Base-by-base conservation (phyloP, 1,284 basidiomycete genomes). In the Singerocomus inundabilis region DNA sequence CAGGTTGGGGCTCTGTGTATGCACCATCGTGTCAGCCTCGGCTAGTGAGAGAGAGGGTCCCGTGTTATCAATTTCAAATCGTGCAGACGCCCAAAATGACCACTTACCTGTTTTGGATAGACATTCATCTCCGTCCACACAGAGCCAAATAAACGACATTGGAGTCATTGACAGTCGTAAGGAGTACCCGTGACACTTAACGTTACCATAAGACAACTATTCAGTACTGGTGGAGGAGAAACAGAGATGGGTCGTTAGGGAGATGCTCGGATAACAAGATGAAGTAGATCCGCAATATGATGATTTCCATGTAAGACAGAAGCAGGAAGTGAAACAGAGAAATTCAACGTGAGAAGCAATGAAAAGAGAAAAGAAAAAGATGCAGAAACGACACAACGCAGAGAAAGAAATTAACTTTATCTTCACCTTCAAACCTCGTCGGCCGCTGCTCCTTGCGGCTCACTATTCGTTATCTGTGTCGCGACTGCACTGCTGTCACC, bases 61-160 rank as follows among this genome's bases (percentile, higher is more conserved):
- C 29, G 29, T 31, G 53, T 47, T 63, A 66, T 66, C 61, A 59
- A 61, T 61, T 61, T 66, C 61, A 61, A 61, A 61, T 63, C 2
- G 16, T 35, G 18, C 12, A 56, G 47, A 41, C 31, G 11, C 21
- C n/a, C n/a, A n/a, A n/a, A n/a, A n/a, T 21, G 36, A 15, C 36
- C 36, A 24, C 15, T 40, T 30, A 38, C 57, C 46, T 13, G 13
- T 37, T 62, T 40, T 31, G 43, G 53, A 29, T 33, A 41, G n/a
- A 16, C 6, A 11, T 37, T 62, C 45, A 62, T 56, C 36, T 58
- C 49, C 58, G 49, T 44, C 33, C 5, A n/a, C 15, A 5, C 5
- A 7, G 13, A 21, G 15, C 29, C 40, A 43, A 38, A 39, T 8
- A 28, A 34, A 29, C 18, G 40, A 46, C 38, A 65, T 61, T 59